Conservation (phyloP, 768 basidiomycete genomes). For the Terana coerulea region DNA sequence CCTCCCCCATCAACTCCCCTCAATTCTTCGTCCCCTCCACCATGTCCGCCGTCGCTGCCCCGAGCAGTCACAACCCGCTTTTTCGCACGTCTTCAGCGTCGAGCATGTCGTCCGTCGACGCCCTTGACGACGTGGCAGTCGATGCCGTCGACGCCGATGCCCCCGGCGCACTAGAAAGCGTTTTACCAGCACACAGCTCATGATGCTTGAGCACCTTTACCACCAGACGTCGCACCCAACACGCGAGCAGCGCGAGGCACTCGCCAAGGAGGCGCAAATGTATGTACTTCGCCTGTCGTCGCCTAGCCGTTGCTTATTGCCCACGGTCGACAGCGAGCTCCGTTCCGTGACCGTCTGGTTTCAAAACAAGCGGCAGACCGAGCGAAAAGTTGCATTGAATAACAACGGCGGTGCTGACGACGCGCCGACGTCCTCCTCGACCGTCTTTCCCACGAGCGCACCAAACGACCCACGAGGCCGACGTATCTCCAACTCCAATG, state of each 20-base stretch:
- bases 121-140: constrained; percentile 17
- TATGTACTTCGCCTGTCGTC: constrained; percentile 36
- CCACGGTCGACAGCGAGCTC: constrained; percentile 13
- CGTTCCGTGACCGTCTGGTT: constrained; percentile 35
- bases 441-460: constrained; percentile 10
- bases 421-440: not conserved
- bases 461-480: constrained; percentile 1
- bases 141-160: constrained; percentile 14
- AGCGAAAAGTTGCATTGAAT: constrained; percentile 24
- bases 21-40: not conserved
- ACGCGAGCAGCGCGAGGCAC: constrained; percentile 64
- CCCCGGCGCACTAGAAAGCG: constrained; percentile 58
- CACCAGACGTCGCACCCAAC: constrained; percentile 71
- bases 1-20: constrained; percentile 4
- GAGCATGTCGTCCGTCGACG: constrained; percentile 53
- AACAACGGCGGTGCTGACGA: not conserved
- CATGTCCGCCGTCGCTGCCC: not conserved
- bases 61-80: constrained; percentile 24
- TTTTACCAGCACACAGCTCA: constrained; percentile 64
- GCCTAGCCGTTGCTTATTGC: constrained; percentile 5
- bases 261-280: constrained; percentile 62
- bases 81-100: constrained; percentile 54
- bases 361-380: constrained; percentile 34
- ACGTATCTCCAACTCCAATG: not conserved
- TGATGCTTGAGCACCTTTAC: constrained; percentile 70